Evolutionary conservation across 2,329 filamentous ascomycete species (phyloP).

Genomic region (Xylariaceae sp.): DNA sequence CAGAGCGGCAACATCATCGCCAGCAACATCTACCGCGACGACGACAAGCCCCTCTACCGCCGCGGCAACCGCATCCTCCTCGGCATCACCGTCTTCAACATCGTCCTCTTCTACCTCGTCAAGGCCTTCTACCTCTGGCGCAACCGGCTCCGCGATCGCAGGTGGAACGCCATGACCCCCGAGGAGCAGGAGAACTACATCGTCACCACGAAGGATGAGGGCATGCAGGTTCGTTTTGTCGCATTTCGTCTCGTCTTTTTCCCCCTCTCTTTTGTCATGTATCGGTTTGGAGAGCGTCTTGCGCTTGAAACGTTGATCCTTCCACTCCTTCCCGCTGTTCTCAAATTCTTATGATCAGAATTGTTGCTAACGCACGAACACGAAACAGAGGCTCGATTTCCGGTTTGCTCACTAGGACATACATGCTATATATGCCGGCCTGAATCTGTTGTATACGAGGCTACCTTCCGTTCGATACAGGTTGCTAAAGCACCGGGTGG

Average conservation of each 20-base stretch:
- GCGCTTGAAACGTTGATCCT: too few relatives aligned
- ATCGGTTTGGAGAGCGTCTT: too few relatives aligned
- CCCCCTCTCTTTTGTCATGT: not conserved
- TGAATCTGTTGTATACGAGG: too few relatives aligned
- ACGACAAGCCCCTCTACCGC: conserved; percentile 56
- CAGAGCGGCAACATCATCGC: conserved; percentile 48
- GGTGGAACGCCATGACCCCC: conserved; percentile 47
- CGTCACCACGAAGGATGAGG: conserved; percentile 53
- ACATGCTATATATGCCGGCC: too few relatives aligned
- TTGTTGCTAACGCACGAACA: not conserved
- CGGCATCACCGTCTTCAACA: conserved; percentile 50
- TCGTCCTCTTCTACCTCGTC: conserved; percentile 47
- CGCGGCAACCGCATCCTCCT: conserved; percentile 54
- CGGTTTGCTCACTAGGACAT: conserved; percentile 49
- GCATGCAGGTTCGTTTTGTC: conserved; percentile 28
- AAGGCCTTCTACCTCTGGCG: conserved; percentile 53
- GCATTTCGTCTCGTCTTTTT: not conserved
- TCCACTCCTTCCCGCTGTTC: too few relatives aligned
- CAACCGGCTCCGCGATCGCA: conserved; percentile 46
- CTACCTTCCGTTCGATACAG: too few relatives aligned
- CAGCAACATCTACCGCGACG: conserved; percentile 56
- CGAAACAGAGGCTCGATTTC: conserved; percentile 59
- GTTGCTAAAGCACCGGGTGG: too few relatives aligned
- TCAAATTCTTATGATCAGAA: too few relatives aligned
- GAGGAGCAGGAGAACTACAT: conserved; percentile 53